phyloP scores from a whole-genome alignment of 768 basidiomycete species.

The Suillus paluster region DNA sequence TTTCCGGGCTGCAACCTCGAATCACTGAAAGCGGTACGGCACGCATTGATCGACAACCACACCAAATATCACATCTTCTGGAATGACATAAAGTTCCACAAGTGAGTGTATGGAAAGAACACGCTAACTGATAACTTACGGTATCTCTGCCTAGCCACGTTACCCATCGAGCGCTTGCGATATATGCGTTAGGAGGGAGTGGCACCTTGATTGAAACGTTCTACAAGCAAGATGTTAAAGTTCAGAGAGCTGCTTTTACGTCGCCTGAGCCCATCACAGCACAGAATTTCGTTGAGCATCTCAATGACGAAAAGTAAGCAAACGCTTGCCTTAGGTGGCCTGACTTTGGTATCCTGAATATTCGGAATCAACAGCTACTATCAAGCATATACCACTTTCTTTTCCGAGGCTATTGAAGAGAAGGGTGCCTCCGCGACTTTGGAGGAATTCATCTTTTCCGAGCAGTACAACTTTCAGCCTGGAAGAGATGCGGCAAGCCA shows the following conservation, averaged over 20 bases:
- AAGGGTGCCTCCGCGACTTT: constrained; percentile 21
- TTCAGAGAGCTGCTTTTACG: constrained; percentile 27
- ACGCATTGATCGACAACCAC: constrained; percentile 54
- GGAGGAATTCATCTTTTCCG: constrained; percentile 35
- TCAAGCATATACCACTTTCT: constrained; percentile 28
- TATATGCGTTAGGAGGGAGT: constrained; percentile 33
- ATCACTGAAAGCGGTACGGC: constrained; percentile 24
- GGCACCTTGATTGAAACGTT: constrained; percentile 27
- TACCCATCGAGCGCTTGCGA: constrained; percentile 32
- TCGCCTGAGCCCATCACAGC: constrained; percentile 29
- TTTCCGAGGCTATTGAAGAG: constrained; percentile 19
- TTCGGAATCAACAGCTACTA: constrained; percentile 23
- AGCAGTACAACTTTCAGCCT: constrained; percentile 26
- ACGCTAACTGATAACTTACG: not conserved
- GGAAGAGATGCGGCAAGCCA: constrained; percentile 27
- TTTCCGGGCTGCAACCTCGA: constrained; percentile 28
- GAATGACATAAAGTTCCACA: constrained; percentile 54
- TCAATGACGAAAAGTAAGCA: constrained; percentile 31
- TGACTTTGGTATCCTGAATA: not conserved
- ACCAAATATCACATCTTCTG: constrained; percentile 53
- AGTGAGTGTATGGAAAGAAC: constrained; percentile 39
- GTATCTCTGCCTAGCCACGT: constrained; percentile 29
- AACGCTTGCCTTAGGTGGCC: not conserved
- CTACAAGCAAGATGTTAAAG: constrained; percentile 24
- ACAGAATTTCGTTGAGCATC: constrained; percentile 27